Evolutionary conservation across 371 early-diverging fungal genomes (phyloP).

Genomic region (Funneliformis caledonium): DNA sequence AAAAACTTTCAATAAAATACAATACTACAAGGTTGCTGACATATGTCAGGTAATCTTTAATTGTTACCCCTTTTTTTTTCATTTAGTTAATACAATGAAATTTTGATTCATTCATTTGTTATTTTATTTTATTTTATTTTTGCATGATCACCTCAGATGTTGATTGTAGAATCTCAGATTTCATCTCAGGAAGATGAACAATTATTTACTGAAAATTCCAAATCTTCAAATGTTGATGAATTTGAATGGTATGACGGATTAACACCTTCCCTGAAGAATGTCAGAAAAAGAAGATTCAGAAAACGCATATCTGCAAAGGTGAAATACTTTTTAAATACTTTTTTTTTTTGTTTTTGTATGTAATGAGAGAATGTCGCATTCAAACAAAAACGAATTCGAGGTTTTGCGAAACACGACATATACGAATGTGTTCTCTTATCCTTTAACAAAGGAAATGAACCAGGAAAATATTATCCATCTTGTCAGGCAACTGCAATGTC

Average conservation of each 20-base stretch:
- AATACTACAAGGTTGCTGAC: conserved; percentile 97
- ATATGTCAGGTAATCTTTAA: conserved; percentile 77
- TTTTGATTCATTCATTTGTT: not conserved
- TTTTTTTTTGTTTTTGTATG: conserved; percentile 41
- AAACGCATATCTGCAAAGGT: conserved; percentile 85
- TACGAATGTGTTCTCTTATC: too few species aligned
- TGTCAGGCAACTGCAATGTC: too few species aligned
- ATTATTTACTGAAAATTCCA: conserved; percentile 39
- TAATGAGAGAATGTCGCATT: not conserved
- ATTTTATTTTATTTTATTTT: not conserved
- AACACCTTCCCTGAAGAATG: conserved; percentile 89
- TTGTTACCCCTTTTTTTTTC: conserved; percentile 20
- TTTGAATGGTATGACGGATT: conserved; percentile 85
- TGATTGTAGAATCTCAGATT: conserved; percentile 58
- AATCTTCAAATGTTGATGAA: conserved; percentile 55
- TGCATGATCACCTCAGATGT: conserved; percentile 53
- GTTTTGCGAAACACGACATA: too few species aligned
- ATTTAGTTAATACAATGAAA: conserved; percentile 12
- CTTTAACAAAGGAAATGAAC: too few species aligned
- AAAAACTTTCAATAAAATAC: conserved; percentile 93
- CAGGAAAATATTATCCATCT: too few species aligned
- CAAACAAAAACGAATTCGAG: too few species aligned
- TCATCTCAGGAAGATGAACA: conserved; percentile 41
- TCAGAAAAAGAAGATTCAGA: conserved; percentile 86
- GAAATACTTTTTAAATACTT: conserved; percentile 44